phyloP scores from a whole-genome alignment of 2,329 filamentous ascomycete genomes.

The Alternaria tenuissima region DNA sequence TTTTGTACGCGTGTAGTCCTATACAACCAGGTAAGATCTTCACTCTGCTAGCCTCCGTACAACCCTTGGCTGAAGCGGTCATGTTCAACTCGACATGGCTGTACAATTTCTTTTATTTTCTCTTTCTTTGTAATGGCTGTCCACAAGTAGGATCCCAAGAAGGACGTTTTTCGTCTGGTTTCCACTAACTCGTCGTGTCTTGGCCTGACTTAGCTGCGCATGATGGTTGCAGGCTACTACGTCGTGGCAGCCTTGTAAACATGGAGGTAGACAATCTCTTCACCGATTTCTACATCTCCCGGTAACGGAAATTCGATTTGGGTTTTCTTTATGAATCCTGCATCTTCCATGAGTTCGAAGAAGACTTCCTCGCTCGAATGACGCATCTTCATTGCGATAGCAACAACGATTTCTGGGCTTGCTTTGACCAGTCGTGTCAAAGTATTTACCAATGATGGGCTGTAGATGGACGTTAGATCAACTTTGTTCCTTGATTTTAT shows the following conservation, averaged over 20 bases:
- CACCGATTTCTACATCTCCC: conserved; percentile 35
- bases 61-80: neutral
- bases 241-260: conserved; percentile 6
- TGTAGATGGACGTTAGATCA: conserved; percentile 24
- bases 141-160: neutral
- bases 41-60: neutral
- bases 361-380: conserved; percentile 73
- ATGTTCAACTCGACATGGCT: neutral
- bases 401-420: conserved; percentile 61
- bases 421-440: conserved; percentile 58
- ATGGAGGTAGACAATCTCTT: conserved; percentile 39
- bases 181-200: neutral
- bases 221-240: neutral
- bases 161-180: neutral
- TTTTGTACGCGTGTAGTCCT: neutral
- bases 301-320: conserved; percentile 31
- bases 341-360: conserved; percentile 62
- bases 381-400: conserved; percentile 72
- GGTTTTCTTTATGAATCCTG: conserved; percentile 34
- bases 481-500: neutral
- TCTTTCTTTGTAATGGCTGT: neutral
- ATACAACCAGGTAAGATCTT: neutral
- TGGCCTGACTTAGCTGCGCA: neutral
- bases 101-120: neutral
- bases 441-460: conserved; percentile 68